Percentiles rank a stretch among this genome's conserved stretches.
These are phyloP conservation scores for Paraleonurus japonicus DNA, from an alignment of 257 asterid genomes.

Conservation along the genomic window DNA sequence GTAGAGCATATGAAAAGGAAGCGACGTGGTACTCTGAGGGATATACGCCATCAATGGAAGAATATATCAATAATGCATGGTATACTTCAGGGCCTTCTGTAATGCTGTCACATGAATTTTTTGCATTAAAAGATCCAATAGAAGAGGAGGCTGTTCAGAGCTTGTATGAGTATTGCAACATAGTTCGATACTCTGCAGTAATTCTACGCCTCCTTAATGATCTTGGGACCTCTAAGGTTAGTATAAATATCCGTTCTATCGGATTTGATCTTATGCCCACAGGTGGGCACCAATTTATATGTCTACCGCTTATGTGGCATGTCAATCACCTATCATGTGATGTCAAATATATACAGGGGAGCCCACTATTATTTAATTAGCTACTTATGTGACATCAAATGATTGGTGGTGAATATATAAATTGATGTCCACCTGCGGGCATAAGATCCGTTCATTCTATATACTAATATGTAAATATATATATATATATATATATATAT, in stretches of 20 bases:
- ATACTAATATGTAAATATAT: too few relatives aligned
- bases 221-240: slow-evolving; percentile 41
- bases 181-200: slow-evolving; percentile 27
- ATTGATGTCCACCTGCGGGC: too few relatives aligned
- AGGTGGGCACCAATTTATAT: too few relatives aligned
- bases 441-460: too few relatives aligned
- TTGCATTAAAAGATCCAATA: slow-evolving; percentile 35
- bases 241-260: background rate
- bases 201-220: slow-evolving; percentile 42
- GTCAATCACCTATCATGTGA: too few relatives aligned
- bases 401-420: too few relatives aligned
- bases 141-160: slow-evolving; percentile 24
- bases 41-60: background rate
- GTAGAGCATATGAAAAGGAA: slow-evolving; percentile 21
- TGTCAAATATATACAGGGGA: too few relatives aligned
- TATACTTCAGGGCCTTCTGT: slow-evolving; percentile 22
- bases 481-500: too few relatives aligned
- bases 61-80: background rate
- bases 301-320: too few relatives aligned
- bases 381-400: too few relatives aligned
- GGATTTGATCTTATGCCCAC: too few relatives aligned
- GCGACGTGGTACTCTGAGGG: background rate
- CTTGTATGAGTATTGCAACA: slow-evolving; percentile 25
- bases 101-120: slow-evolving; percentile 36
- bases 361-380: too few relatives aligned